Base-by-base conservation (phyloP, 306 rosid species). In the Oxytropis ochrocephala region DNA sequence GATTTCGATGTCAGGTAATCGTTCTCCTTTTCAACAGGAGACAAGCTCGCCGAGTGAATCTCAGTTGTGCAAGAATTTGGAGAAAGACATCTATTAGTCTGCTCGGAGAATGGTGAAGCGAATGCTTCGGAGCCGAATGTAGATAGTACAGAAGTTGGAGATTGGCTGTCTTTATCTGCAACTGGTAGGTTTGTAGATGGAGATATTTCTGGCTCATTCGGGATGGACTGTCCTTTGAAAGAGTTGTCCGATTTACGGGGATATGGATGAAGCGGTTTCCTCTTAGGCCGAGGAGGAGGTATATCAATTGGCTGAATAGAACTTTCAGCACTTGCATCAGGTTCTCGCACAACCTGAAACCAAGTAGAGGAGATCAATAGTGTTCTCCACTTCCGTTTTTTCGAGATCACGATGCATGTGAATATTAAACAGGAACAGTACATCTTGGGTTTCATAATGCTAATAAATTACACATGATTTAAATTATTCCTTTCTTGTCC, bases 221-320 rank as follows among this genome's bases (percentile, higher is more conserved):
- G 44, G 14, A 46, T 51, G 7, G 82, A 50, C 33, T 73, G 79
- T 76, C 64, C 89, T 77, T 74, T 85, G 10, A 71, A 58, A 38
- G 82, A 68, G 42, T 84, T 84, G 0, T 39, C 80, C 7, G 80
- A 83, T 74, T 93, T 93, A 2, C 96, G 96, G 46, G 98, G 98
- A 74, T 93, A 93, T 65, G 98, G 98, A 82, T 88, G 98, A 70
- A 85, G 73, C 1, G 98, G 98, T 65, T 90, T 93, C 78, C 92
- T 81, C 84, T 93, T 93, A 0, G 98, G 98, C 69, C 98, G 89
- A 17, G 98, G 98, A 65, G 97, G 98, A 72, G 97, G 98, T 75
- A 94, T 94, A 70, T 84, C 87, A 70, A 82, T 79, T 67, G 92
- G 92, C 48, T 73, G 88, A 29, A 82, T 66, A 32, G 88, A 72